Evolutionary conservation across 179 eudicot species (phyloP), one percentile per base, ranked within the genome.

Genomic region (Corrigiola litoralis): DNA sequence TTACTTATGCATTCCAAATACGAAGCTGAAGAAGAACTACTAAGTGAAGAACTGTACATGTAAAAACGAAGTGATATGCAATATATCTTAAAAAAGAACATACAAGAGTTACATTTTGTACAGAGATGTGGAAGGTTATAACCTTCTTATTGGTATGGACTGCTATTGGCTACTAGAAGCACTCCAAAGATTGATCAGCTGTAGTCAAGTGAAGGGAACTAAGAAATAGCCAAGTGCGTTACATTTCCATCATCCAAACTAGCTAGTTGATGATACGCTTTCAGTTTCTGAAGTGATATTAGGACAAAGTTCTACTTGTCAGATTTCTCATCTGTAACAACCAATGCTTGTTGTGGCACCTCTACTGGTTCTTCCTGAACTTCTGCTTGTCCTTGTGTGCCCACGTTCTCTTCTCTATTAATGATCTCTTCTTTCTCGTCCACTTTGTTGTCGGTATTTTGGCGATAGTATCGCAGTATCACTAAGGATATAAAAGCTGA

Each of bases 401-500:
- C 61, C 62, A 48, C 66, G 21, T 67, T 70, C 49, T 72, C 58
- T 58, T 64, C 73, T 63, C 40, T 69, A 0, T 21, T 69, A 55
- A 54, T 66, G 9, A n/a, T 71, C 46, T 48, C 65, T 67, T 58
- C 67, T 46, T 50, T n/a, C n/a, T n/a, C n/a, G n/a, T n/a, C 80
- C 57, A 31, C 45, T 42, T 64, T 59, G 36, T 42, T 61, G 62
- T 48, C 75, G n/a, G 76, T 62, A 54, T 74, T 54, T 67, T 85
- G 95, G 51, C 79, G 73, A 61, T 59, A 65, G 68, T 81, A 81
- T 58, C 85, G 87, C 20, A 92, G 58, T 57, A 92, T 67, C 61
- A 92, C 98, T 45, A 89, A 63, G 65, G 80, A 70, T 49, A 92
- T 63, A 55, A 92, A 92, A 42, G 88, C 98, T 92, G 76, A 80